phyloP scores from a whole-genome alignment of 306 rosid species.

The Coriaria nepalensis region DNA sequence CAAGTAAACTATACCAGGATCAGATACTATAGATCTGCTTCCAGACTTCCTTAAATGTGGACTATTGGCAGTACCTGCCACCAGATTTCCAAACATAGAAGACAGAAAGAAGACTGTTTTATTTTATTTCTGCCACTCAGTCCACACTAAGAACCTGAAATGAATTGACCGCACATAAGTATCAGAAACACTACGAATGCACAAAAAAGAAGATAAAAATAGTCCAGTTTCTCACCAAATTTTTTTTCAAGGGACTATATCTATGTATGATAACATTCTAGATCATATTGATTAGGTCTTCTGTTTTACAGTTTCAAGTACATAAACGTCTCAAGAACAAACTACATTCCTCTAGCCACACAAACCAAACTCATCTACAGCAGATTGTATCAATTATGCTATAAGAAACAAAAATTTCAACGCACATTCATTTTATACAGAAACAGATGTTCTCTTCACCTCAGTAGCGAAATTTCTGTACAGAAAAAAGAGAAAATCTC shows the following conservation, averaged over 20 bases:
- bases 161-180: conserved; percentile 14
- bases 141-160: conserved; percentile 22
- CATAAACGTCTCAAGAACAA: too few species aligned
- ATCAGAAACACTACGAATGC: conserved; percentile 1
- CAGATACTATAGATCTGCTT: conserved; percentile 72
- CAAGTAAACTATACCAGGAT: conserved; percentile 47
- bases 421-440: too few species aligned
- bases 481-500: too few species aligned
- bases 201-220: background rate
- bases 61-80: conserved; percentile 46
- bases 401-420: too few species aligned
- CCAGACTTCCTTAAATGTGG: conserved; percentile 95
- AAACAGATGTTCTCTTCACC: too few species aligned
- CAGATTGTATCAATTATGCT: too few species aligned
- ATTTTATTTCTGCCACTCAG: conserved; percentile 12
- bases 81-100: conserved; percentile 78
- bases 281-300: too few species aligned
- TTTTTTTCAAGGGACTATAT: conserved; percentile 1
- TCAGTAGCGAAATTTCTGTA: too few species aligned
- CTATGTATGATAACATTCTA: too few species aligned
- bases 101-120: conserved; percentile 15
- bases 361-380: too few species aligned
- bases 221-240: background rate
- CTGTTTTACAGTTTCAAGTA: too few species aligned
- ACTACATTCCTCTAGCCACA: too few species aligned